Percentiles rank a stretch among this genome's conserved stretches.
Evolutionary conservation across 345 rosid genomes (phyloP).

Genomic region (Citrus medica): DNA sequence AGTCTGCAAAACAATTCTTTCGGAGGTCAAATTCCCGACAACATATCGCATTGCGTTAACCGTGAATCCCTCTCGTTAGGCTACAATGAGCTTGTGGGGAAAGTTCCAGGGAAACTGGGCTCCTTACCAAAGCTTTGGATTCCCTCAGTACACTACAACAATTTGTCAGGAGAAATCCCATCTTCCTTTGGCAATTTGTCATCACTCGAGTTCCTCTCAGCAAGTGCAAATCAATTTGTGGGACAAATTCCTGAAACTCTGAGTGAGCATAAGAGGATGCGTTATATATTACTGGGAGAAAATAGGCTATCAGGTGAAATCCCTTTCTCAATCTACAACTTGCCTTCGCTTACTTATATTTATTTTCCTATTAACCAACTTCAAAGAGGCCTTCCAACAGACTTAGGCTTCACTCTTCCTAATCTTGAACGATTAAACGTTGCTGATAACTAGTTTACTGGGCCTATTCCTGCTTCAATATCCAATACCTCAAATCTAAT

Average conservation of each 20-base stretch:
- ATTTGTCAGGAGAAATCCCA: slow-evolving; percentile 12
- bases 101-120: slow-evolving; percentile 10
- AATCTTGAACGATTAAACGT: background rate
- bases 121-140: background rate
- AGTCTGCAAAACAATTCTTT: background rate
- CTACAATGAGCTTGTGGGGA: slow-evolving; percentile 8
- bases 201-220: background rate
- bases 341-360: too few relatives aligned
- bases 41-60: slow-evolving; percentile 5
- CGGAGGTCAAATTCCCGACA: slow-evolving; percentile 13
- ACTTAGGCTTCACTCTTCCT: slow-evolving; percentile 15
- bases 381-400: background rate
- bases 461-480: background rate
- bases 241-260: slow-evolving; percentile 3
- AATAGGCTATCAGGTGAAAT: slow-evolving; percentile 2
- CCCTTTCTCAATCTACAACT: slow-evolving; percentile 1
- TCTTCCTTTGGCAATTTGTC: slow-evolving; percentile 20
- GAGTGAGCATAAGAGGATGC: background rate
- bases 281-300: fast-evolving
- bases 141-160: background rate
- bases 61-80: background rate
- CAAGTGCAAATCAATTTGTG: background rate
- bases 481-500: slow-evolving; percentile 16
- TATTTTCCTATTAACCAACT: too few relatives aligned
- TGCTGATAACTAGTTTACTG: background rate